phyloP scores from a whole-genome alignment of 192 early-diverging fungal species.

The Paraglomus brasilianum region DNA sequence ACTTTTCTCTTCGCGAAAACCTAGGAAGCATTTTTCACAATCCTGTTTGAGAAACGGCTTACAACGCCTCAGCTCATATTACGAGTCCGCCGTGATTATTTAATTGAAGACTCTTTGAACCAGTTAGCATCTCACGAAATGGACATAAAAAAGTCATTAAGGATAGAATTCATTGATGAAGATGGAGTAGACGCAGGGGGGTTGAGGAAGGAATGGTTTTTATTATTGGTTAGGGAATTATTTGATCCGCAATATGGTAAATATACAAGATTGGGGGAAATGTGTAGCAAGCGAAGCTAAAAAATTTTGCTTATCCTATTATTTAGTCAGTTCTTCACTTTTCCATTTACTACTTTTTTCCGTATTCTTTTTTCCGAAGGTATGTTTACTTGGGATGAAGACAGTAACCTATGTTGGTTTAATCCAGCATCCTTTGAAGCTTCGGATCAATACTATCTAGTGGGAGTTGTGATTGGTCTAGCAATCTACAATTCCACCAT shows the following conservation, averaged over 20 bases:
- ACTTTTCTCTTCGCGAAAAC: neutral
- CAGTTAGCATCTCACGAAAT: conserved; percentile 72
- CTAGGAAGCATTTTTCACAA: conserved; percentile 61
- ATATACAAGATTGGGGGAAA: neutral
- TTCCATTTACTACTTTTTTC: too few relatives aligned
- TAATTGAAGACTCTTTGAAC: conserved; percentile 73
- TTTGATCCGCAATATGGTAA: conserved; percentile 90
- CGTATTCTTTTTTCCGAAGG: conserved; percentile 20
- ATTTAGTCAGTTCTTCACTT: conserved; percentile 38
- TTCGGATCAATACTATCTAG: conserved; percentile 82
- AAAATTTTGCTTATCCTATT: neutral
- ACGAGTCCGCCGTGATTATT: conserved; percentile 56
- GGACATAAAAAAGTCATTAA: conserved; percentile 88
- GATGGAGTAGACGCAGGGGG: conserved; percentile 97
- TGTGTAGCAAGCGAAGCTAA: too few relatives aligned
- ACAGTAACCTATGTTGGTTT: conserved; percentile 68
- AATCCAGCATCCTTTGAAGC: conserved; percentile 75
- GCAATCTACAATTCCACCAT: conserved; percentile 95
- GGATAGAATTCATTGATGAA: conserved; percentile 91
- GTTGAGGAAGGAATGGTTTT: conserved; percentile 96
- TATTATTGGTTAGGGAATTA: conserved; percentile 85
- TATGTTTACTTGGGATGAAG: conserved; percentile 75
- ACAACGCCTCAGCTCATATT: conserved; percentile 61
- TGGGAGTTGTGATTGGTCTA: conserved; percentile 88
- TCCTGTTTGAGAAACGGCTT: conserved; percentile 51